Evolutionary conservation across 345 rosid species (phyloP), one percentile per base, ranked within the genome.

Genomic region (Salix brachista): DNA sequence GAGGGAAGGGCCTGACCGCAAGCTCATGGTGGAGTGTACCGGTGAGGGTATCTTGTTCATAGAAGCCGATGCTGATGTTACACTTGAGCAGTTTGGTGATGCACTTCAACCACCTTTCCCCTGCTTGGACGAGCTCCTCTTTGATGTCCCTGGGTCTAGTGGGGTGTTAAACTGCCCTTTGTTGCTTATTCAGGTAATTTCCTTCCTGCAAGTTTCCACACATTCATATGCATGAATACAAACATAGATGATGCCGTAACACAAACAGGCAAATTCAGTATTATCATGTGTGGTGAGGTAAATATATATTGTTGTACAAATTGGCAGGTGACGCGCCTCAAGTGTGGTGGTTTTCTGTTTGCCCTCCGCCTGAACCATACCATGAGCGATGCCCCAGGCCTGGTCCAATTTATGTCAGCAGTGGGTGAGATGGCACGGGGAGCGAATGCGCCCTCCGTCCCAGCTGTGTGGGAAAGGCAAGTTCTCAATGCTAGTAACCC

Each of bases 401-500:
- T 77, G 0, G 23, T 16, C 8, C 78, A 79, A 62, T 79, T 74
- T 67, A 19, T 79, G 82, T 6, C 67, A 1, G 73, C 83, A 1
- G 28, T 80, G 0, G 67, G 50, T 5, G 80, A 80, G 60, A 76
- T 76, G 36, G 80, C 77, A 0, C 64, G 75, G 8, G 83, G 83
- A 6, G 48, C 39, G 21, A 42, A 18, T 0, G 44, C 34, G 16
- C 77, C 80, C 14, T 76, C 74, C 8, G 30, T 67, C 6, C 30
- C 41, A 8, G 69, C 80, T 0, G 83, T 80, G n/a, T 76, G 80
- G 80, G 74, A 80, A 44, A 76, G 83, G 25, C 70, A 80, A 7
- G 32, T 76, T 18, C 44, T 76, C 8, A 34, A 16, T 28, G 80
- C 83, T 0, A 73, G 74, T 0, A 23, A 58, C 41, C 77, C 79